Conservation (phyloP, 1,284 basidiomycete genomes). For the Marasmius oreades region DNA sequence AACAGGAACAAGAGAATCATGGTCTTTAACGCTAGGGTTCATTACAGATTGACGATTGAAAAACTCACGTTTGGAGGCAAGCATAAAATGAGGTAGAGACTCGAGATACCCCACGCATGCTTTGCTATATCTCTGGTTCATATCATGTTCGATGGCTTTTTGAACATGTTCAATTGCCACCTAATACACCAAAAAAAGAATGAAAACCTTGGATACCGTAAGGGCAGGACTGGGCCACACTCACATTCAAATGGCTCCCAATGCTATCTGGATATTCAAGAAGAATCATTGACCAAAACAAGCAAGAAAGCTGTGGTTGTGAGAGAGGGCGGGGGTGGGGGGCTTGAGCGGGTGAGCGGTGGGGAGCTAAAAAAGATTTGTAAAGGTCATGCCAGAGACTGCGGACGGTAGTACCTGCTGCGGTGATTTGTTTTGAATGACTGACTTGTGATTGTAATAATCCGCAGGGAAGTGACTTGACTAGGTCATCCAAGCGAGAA, state of each 20-base stretch:
- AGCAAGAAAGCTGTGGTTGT: neutral
- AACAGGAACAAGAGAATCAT: neutral
- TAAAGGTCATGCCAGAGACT: neutral
- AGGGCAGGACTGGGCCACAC: neutral
- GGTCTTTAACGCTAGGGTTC: neutral
- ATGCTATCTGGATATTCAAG: neutral
- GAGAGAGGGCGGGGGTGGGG: neutral
- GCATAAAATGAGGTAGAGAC: conserved; percentile 86
- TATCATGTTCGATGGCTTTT: conserved; percentile 80
- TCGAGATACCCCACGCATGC: conserved; percentile 83
- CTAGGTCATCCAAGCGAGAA: too few relatives aligned
- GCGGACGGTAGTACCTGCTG: neutral
- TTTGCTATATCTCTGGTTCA: conserved; percentile 77
- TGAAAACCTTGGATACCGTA: neutral
- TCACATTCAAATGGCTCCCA: neutral
- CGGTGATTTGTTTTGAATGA: neutral
- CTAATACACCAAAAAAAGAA: conserved; percentile 33
- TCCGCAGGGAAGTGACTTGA: too few relatives aligned
- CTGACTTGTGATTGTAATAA: too few relatives aligned
- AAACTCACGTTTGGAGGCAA: conserved; percentile 36
- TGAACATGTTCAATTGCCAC: conserved; percentile 83
- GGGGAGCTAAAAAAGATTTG: neutral
- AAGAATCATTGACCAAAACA: neutral
- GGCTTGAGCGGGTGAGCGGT: neutral
- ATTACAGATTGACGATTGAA: neutral